A percentile compares a stretch with the other conserved stretches of the same genome.
Conservation (phyloP, 2,329 filamentous ascomycete species). For the Pseudocercospora eumusae region DNA sequence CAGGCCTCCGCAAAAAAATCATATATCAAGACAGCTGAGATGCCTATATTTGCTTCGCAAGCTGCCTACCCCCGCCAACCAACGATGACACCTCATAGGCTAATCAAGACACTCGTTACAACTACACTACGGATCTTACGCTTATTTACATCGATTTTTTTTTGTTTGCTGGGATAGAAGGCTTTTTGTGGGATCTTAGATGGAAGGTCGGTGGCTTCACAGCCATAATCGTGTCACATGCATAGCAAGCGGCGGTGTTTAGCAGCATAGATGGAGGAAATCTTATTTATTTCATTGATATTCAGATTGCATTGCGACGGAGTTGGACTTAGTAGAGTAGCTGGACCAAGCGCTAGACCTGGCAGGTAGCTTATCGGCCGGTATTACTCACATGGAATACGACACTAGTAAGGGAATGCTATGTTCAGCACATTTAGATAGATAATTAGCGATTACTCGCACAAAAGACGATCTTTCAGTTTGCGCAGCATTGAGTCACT, state of each 20-base stretch:
- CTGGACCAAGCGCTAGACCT: slow-evolving; percentile 6
- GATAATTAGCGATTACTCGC: background rate
- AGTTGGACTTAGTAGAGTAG: background rate
- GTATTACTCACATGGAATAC: background rate
- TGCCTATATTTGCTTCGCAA: background rate
- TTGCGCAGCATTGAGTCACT: background rate
- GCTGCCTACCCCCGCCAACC: background rate
- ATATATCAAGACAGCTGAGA: slow-evolving; percentile 4
- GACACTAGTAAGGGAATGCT: background rate
- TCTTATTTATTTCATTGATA: background rate
- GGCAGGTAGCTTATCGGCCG: background rate
- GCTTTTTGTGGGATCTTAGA: background rate
- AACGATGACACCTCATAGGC: background rate
- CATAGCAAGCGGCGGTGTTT: slow-evolving; percentile 6
- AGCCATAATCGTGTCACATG: background rate
- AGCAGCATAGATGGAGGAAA: background rate
- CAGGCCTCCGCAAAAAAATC: background rate
- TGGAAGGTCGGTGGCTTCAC: background rate
- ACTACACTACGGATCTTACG: background rate
- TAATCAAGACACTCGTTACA: background rate
- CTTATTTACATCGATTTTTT: background rate
- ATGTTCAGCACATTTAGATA: background rate
- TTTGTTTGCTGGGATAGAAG: slow-evolving; percentile 3
- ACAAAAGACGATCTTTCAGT: background rate
- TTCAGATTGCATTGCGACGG: slow-evolving; percentile 2